phyloP scores from a whole-genome alignment of 495 filamentous ascomycete genomes.

The Hamigera avellanea region DNA sequence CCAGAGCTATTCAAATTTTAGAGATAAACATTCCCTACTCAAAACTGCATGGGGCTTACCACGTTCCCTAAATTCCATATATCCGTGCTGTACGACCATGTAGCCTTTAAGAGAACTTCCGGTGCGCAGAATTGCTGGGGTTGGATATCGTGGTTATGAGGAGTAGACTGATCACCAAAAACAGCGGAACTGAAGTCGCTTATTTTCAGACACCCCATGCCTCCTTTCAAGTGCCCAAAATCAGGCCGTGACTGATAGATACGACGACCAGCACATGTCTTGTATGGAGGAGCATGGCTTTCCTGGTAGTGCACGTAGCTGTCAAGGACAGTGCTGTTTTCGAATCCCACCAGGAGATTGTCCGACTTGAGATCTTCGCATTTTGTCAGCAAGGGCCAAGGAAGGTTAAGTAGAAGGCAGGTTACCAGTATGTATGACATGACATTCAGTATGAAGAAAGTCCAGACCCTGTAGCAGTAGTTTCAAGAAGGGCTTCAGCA shows the following conservation, averaged over 20 bases:
- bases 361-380: slow-evolving; percentile 24
- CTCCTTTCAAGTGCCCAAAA: slow-evolving; percentile 16
- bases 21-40: slow-evolving; percentile 1
- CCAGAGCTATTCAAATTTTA: too few relatives aligned
- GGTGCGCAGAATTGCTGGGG: slow-evolving; percentile 18
- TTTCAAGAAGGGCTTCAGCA: slow-evolving; percentile 19
- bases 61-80: slow-evolving; percentile 27
- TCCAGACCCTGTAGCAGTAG: slow-evolving; percentile 22
- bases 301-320: slow-evolving; percentile 12
- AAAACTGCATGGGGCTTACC: slow-evolving; percentile 13
- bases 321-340: slow-evolving; percentile 21
- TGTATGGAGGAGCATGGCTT: slow-evolving; percentile 16
- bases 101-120: slow-evolving; percentile 21
- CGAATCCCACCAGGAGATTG: slow-evolving; percentile 25
- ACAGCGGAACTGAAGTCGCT: slow-evolving; percentile 26
- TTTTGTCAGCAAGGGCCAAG: not conserved
- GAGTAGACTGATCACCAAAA: slow-evolving; percentile 8
- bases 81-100: slow-evolving; percentile 27
- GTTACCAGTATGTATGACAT: slow-evolving; percentile 25
- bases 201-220: slow-evolving; percentile 13
- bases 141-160: slow-evolving; percentile 20
- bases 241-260: slow-evolving; percentile 21
- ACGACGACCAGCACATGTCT: slow-evolving; percentile 9
- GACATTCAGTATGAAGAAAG: slow-evolving; percentile 26
- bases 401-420: not conserved